Conservation (phyloP, 768 basidiomycete species). For the Serendipita indica region DNA sequence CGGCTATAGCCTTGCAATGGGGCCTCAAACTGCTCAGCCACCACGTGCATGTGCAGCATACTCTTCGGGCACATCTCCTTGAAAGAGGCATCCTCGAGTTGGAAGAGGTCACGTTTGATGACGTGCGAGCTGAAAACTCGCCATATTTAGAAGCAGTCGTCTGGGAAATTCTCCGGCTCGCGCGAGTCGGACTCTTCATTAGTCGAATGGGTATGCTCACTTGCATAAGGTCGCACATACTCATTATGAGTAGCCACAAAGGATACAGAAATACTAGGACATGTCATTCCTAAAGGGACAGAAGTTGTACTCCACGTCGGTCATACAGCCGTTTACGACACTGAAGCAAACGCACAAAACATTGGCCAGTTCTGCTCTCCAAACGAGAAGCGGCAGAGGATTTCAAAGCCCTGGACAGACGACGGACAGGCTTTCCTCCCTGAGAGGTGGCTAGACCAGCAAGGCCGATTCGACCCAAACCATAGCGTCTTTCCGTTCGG, state of each 20-base stretch:
- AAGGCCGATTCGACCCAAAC: neutral
- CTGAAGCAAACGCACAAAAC: neutral
- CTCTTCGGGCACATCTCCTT: neutral
- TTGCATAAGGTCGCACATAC: neutral
- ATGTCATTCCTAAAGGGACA: conserved; percentile 4
- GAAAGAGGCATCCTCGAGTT: neutral
- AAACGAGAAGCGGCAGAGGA: neutral
- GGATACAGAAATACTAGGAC: neutral
- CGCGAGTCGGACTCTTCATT: neutral
- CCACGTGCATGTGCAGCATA: neutral
- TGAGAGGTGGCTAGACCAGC: neutral
- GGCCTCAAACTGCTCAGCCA: conserved; percentile 3
- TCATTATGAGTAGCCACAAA: neutral
- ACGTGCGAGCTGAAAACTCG: conserved; percentile 1
- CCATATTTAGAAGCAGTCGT: conserved; percentile 6
- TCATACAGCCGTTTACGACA: neutral
- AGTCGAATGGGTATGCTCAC: conserved; percentile 2
- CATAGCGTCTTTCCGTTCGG: neutral
- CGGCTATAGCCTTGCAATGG: conserved; percentile 6
- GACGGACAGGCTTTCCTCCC: neutral
- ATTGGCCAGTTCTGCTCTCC: neutral
- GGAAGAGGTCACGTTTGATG: neutral
- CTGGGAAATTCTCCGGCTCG: neutral
- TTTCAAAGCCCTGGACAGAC: neutral
- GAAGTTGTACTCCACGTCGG: conserved; percentile 1